A percentile compares a stretch with the other conserved stretches of the same genome.
Conservation (phyloP, 2,329 filamentous ascomycete species). For the Zymoseptoria tritici region DNA sequence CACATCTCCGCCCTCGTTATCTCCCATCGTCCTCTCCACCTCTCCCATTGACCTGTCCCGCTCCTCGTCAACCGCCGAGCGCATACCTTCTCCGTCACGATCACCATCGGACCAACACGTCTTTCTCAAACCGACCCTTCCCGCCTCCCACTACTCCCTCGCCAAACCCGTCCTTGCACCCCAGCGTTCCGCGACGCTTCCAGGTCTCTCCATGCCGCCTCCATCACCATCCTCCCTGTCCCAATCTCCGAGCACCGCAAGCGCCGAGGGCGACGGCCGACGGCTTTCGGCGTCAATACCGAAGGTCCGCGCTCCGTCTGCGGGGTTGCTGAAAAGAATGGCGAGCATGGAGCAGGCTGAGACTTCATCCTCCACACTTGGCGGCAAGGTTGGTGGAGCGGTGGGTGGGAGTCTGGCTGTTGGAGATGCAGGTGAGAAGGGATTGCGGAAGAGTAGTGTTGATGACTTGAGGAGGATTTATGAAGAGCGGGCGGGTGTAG, state of each 20-base stretch:
- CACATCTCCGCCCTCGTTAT: background rate
- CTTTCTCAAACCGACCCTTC: conserved; percentile 9
- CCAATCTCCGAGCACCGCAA: conserved; percentile 9
- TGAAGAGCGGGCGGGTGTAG: conserved; percentile 41
- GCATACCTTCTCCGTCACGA: background rate
- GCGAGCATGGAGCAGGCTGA: conserved; percentile 34
- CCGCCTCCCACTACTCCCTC: conserved; percentile 6
- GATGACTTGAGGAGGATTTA: conserved; percentile 43
- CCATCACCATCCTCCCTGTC: conserved; percentile 28
- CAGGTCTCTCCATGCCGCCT: conserved; percentile 26
- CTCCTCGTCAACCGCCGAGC: background rate
- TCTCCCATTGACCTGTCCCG: background rate
- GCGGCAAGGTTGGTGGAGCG: background rate
- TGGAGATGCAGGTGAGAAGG: conserved; percentile 3
- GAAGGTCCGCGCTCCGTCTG: conserved; percentile 31
- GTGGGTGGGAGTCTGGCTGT: background rate
- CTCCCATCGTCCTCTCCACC: background rate
- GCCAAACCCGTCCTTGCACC: conserved; percentile 6
- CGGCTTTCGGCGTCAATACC: conserved; percentile 10
- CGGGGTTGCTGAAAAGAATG: conserved; percentile 41
- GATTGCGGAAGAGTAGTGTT: conserved; percentile 35
- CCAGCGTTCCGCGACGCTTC: conserved; percentile 1
- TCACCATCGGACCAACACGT: conserved; percentile 9
- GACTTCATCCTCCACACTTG: background rate
- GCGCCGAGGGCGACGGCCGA: conserved; percentile 1